Evolutionary conservation across 208 protist species (phyloP), one percentile per base, ranked within the genome.

Genomic region (Crithidia sp.): DNA sequence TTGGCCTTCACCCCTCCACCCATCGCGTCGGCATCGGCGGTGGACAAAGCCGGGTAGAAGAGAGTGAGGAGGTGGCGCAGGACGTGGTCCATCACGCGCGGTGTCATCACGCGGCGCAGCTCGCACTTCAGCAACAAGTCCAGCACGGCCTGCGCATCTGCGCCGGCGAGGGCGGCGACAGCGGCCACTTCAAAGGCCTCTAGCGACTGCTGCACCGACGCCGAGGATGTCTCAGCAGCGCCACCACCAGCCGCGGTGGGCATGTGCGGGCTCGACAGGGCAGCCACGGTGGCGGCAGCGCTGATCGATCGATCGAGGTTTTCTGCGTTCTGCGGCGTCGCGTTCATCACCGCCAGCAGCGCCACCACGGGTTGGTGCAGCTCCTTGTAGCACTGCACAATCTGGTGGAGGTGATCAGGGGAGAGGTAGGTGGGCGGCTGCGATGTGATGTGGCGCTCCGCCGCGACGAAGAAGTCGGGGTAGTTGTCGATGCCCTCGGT

Each of bases 381-480:
- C 47, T 82, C 79, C 56, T 86, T 78, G 78, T 92, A 94, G 75
- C 81, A 91, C 41, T 83, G 72, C 55, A 94, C 82, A 2, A 96
- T 49, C 44, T 81, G 71, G 63, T 83, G 71, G 39, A 93, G 71
- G 69, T 92, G 79, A n/a, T 81, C 74, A 16, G 81, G 64, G 2
- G 85, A 81, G 41, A 95, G 74, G 68, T 84, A 95, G 14, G 61
- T 69, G 2, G 72, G 19, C 47, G 67, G 62, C 59, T 84, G 79
- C 43, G 69, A 56, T n/a, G 71, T 78, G 62, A 96, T 83, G 79
- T 94, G 79, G 5, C 83, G 67, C 76, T 92, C 84, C 40, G 80
- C 84, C 12, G 88, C 89, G 5, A 86, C 74, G 76, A 90, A 96
- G 72, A 96, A 93, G 53, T 93, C 86, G 4, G 84, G 86, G 74